Conservation (phyloP, 2,329 filamentous ascomycete species). For the Pseudophaeomoniella oleicola region DNA sequence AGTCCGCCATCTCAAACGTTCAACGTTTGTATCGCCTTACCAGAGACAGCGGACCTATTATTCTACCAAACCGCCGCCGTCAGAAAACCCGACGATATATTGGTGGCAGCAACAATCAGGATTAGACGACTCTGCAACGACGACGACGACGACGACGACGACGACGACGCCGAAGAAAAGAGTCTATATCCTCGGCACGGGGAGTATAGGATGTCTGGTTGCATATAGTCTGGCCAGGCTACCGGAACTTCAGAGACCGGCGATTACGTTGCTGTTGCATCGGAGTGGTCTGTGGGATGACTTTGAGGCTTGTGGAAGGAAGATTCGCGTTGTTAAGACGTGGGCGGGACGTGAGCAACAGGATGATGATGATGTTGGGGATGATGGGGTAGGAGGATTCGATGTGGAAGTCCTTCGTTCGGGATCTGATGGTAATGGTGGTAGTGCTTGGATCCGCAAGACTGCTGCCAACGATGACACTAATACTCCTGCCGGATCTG, state of each 20-base stretch:
- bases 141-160: too few species aligned
- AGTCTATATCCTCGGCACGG: constrained; percentile 68
- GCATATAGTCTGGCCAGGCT: constrained; percentile 55
- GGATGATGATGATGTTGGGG: too few species aligned
- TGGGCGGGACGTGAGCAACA: constrained; percentile 20
- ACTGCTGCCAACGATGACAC: constrained; percentile 2
- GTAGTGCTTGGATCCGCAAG: constrained; percentile 6
- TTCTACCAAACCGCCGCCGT: too few species aligned
- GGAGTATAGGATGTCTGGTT: constrained; percentile 68
- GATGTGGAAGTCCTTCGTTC: constrained; percentile 23
- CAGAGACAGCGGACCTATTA: too few species aligned
- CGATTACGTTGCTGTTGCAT: constrained; percentile 69
- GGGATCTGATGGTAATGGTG: too few species aligned
- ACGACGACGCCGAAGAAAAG: too few species aligned
- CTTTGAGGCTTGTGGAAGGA: constrained; percentile 18
- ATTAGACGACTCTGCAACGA: too few species aligned
- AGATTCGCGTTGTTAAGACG: constrained; percentile 18
- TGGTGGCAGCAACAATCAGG: too few species aligned
- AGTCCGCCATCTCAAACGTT: too few species aligned
- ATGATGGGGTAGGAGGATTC: constrained; percentile 25
- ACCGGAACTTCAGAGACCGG: constrained; percentile 40
- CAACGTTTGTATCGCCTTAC: too few species aligned
- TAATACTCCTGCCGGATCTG: constrained; percentile 9
- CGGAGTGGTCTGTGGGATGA: constrained; percentile 23
- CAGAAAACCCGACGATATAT: too few species aligned